Conservation (phyloP, 2,329 filamentous ascomycete genomes). For the Cordyceps fumosorosea region DNA sequence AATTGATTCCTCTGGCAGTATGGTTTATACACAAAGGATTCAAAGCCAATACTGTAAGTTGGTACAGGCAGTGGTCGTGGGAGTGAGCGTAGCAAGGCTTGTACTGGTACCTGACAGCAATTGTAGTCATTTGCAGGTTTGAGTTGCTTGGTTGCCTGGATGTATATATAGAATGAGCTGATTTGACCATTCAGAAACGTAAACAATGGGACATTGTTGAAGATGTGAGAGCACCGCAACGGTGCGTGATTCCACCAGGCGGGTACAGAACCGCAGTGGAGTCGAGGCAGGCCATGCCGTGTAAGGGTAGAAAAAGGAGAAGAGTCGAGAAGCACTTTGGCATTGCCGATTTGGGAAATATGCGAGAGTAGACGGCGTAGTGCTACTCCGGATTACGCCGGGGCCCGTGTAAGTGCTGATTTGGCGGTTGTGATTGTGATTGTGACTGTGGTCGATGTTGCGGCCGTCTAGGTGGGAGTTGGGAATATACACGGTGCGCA, state of each 20-base stretch:
- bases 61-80: background rate
- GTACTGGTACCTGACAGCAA: background rate
- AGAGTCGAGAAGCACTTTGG: background rate
- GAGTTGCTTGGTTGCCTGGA: background rate
- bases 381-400: slow-evolving; percentile 3
- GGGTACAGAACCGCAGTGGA: slow-evolving; percentile 10
- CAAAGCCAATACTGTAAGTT: background rate
- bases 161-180: slow-evolving; percentile 1
- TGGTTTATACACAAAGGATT: background rate
- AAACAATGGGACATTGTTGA: background rate
- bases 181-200: background rate
- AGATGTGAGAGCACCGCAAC: background rate
- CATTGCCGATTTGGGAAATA: background rate
- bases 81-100: background rate
- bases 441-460: too few relatives aligned
- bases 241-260: slow-evolving; percentile 4
- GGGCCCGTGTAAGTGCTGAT: background rate
- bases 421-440: too few relatives aligned
- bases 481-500: too few relatives aligned
- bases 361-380: background rate
- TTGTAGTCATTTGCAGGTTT: background rate
- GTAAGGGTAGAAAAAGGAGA: background rate
- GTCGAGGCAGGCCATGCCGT: background rate
- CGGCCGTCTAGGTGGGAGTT: too few relatives aligned
- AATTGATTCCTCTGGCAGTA: background rate